Evolutionary conservation across 306 rosid genomes (phyloP), one percentile per base, ranked within the genome.

Genomic region (Lathyrus sativus): DNA sequence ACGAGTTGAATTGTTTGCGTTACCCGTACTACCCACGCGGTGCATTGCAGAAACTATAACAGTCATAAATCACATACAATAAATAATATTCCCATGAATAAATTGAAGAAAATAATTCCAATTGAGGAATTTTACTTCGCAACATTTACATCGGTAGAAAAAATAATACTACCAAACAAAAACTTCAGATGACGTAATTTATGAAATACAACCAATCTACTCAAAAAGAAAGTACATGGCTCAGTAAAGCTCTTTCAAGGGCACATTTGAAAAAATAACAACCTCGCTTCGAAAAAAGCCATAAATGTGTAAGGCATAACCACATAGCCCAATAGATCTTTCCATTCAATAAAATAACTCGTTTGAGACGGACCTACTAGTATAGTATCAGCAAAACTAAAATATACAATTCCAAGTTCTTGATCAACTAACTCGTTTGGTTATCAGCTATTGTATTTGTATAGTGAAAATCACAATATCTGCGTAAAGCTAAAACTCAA

Each of bases 1-100:
- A 38, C 99, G 97, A 74, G 75, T 78, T 63, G 99, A 90, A 76
- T 79, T 88, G 82, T 81, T 69, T 66, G 96, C 84, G 74, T 95
- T 95, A 69, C 97, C 95, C 9, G 95, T 83, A 76, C 99, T 95
- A 71, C 92, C 97, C 83, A 95, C 99, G 38, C 97, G 99, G 87
- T 90, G 99, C 99, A 93, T 93, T 39, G 90, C 88, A 63, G 79
- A 88, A 78, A 68, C 80, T 84, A 78, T 76, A 17, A 69, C 44
- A 76, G 2, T 46, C 54, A 71, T 54, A 29, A 74, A 67, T 60
- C n/a, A 33, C 49, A 45, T 61, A 31, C 42, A 37, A 46, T 74
- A 55, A 71, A 31, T 54, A 56, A 48, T 39, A 78, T 11, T 31
- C 65, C 35, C 72, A 68, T n/a, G 29, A 63, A 37, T 60, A 18